phyloP scores from a whole-genome alignment of 108 stramenopile species.

The Skeletonema grethae region DNA sequence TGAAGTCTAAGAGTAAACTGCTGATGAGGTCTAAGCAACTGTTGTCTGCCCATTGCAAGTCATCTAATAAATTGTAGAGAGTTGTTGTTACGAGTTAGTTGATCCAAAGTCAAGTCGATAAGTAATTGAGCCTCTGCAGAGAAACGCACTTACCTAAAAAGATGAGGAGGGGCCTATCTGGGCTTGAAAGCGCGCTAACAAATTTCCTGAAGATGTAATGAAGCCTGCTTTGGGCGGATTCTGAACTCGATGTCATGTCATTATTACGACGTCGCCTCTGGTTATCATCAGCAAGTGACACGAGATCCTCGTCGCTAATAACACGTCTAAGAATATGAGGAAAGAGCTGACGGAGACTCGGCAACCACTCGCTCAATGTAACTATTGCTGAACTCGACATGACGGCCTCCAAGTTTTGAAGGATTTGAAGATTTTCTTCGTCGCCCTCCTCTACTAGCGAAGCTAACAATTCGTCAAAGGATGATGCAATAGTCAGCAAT shows the following conservation, averaged over 20 bases:
- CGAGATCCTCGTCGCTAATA: neutral
- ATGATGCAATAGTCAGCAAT: constrained; percentile 1
- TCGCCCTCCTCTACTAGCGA: constrained; percentile 3
- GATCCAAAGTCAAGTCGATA: neutral
- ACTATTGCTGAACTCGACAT: neutral
- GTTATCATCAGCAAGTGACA: neutral
- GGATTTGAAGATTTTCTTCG: neutral
- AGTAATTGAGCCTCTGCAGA: neutral
- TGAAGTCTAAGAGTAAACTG: constrained; percentile 6
- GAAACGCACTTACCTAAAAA: neutral
- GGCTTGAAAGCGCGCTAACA: neutral
- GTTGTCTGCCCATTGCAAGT: constrained; percentile 21
- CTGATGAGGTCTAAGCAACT: constrained; percentile 3
- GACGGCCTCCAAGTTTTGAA: neutral
- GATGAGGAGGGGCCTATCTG: constrained; percentile 1
- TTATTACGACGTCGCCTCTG: neutral
- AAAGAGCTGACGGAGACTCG: neutral
- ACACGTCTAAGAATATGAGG: neutral
- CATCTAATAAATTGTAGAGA: constrained; percentile 11
- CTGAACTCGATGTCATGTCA: neutral
- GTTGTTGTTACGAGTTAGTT: neutral
- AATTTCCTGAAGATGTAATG: constrained; percentile 2
- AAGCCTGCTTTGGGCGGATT: constrained; percentile 3
- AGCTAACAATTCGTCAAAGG: constrained; percentile 6
- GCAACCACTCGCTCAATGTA: constrained; percentile 3